Base-by-base conservation (phyloP, 2,329 filamentous ascomycete species). In the Lasiodiplodia theobromae region DNA sequence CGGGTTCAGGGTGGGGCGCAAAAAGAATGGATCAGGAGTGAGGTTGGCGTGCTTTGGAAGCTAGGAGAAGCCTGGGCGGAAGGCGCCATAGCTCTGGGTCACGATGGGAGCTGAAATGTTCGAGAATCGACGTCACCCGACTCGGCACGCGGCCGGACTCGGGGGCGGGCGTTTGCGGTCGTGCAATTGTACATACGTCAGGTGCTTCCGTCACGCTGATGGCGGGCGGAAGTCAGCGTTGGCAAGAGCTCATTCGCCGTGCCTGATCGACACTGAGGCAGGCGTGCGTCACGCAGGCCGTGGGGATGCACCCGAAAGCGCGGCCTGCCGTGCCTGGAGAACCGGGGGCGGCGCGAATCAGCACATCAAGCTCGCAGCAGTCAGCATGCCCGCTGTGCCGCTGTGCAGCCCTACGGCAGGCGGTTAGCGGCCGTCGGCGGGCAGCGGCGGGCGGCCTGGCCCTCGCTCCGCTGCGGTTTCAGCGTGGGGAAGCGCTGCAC, bases 81-180 rank as follows among this genome's bases (percentile, higher is more conserved):
- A 52, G 60, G 60, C 44, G 60, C 60, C 60, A 64, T 64, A 51
- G 60, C 47, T 52, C 31, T 63, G 40, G 60, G 37, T 64, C 60
- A 64, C 60, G 60, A 64, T 64, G 60, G 60, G 37, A 64, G 44
- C 60, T 52, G 60, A 47, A 64, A 28, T n/a, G 60, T 38, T 64
- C 44, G 47, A 52, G 31, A 47, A 37, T 28, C 66, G 34, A 68
- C 66, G 66, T 68, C 66, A 68, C 66, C 53, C 66, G 66, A 53
- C 57, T 53, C 53, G 54, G n/a, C 38, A 34, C 57, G n/a, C 38
- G 25, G 23, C 38, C 14, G 28, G 16, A 34, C 40, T 31, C 21
- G 34, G 54, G 37, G n/a, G 54, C 54, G 40, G 47, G 16, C 66
- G 25, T 14, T 10, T 16, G 34, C 11, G 12, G 21, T 8, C 31